Base-by-base conservation (phyloP, 2,329 filamentous ascomycete genomes). In the Nigrospora oryzae region DNA sequence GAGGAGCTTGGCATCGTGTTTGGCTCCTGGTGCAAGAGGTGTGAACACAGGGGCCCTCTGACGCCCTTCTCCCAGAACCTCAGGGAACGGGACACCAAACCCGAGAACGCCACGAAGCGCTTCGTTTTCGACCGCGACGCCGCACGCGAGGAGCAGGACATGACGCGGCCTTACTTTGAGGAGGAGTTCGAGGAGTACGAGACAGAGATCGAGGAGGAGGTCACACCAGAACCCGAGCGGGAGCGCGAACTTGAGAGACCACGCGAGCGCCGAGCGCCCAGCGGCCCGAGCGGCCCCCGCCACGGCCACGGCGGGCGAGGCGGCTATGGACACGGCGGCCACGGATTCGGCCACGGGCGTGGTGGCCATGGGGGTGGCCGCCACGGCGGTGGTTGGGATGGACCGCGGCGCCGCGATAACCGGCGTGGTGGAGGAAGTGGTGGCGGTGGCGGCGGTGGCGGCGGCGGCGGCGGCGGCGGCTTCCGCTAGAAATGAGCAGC, bases 111-210 rank as follows among this genome's bases (percentile, higher is more conserved):
- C 7, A 95, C 91, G 0, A 81, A 94, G 52, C 79, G 93, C 7
- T 97, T 95, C 62, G 88, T 96, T 64, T 83, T 97, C 40, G 86
- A 95, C 51, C 79, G 83, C 0, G 83, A 84, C 44, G 77, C 84
- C 41, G 89, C 89, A 2, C 75, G 77, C 39, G 72, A 74, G 14
- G 93, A 98, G 65, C 78, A 80, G 54, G 73, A 75, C 12, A 72
- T 75, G 12, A 84, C 90, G 2, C 73, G 74, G 4, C 71, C 76
- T 41, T 89, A 83, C 61, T 88, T 84, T 58, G 79, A 77, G 36
- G 77, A 84, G 37, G 84, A 89, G 56, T 88, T 79, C 55, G 86
- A 89, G 52, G 85, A 89, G 58, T 82, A 84, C 55, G 82, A 86
- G 58, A 71, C 86, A 36, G 88, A 94, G 58, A 79, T 89, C 19